A percentile compares a stretch with the other conserved stretches of the same genome.
Evolutionary conservation across 208 protist species (phyloP).

Genomic region (Crithidia sp.): DNA sequence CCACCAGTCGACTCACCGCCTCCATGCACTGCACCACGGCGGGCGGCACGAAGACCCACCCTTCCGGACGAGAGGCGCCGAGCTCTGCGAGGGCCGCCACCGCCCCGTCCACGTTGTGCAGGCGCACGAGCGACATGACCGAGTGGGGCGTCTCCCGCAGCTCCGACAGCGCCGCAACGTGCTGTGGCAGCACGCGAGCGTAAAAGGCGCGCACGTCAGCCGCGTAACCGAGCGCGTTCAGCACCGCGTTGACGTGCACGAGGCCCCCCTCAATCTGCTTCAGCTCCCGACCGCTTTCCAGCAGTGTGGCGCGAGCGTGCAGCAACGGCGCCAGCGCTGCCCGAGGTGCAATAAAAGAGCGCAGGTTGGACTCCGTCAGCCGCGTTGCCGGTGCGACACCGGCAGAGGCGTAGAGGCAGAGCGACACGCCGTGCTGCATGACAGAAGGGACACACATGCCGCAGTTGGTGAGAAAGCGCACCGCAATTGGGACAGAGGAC

Average conservation of each 20-base stretch:
- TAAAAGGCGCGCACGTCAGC: constrained; percentile 54
- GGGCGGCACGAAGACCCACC: constrained; percentile 69
- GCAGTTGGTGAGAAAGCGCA: constrained; percentile 82
- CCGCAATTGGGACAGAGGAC: constrained; percentile 40
- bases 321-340: constrained; percentile 17
- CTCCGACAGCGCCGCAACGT: constrained; percentile 6
- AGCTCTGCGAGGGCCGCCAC: constrained; percentile 53
- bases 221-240: constrained; percentile 48
- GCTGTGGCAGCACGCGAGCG: neutral
- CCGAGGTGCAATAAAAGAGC: neutral
- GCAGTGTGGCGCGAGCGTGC: constrained; percentile 40
- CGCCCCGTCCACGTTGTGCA: constrained; percentile 44
- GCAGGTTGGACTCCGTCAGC: neutral
- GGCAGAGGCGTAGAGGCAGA: constrained; percentile 4
- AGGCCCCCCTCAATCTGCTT: constrained; percentile 65
- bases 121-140: constrained; percentile 56
- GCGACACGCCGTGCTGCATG: constrained; percentile 32
- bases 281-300: constrained; percentile 24
- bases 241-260: constrained; percentile 60
- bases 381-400: neutral
- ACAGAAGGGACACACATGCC: constrained; percentile 42
- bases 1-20: constrained; percentile 57
- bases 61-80: constrained; percentile 54
- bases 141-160: constrained; percentile 75
- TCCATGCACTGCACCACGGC: constrained; percentile 47